phyloP scores from a whole-genome alignment of 441 rosid species.

The Flueggea neowawraea region DNA sequence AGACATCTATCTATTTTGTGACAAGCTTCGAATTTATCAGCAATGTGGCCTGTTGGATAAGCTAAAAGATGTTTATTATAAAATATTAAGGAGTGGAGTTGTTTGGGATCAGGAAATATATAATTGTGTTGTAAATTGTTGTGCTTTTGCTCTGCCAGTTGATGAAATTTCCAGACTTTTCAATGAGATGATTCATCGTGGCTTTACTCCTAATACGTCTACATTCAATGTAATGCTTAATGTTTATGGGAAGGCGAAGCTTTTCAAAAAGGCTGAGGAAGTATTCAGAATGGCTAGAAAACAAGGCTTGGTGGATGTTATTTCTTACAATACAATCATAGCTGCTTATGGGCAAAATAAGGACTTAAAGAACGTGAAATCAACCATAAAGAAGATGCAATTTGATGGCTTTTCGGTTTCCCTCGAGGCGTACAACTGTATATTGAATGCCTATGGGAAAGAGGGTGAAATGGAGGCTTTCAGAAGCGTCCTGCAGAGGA shows the following conservation, averaged over 20 bases:
- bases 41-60: conserved; percentile 52
- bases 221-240: conserved; percentile 80
- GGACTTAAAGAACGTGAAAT: conserved; percentile 58
- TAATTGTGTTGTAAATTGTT: conserved; percentile 80
- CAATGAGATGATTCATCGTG: conserved; percentile 60
- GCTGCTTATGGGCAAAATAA: conserved; percentile 67
- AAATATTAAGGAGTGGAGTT: conserved; percentile 50
- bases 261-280: conserved; percentile 56
- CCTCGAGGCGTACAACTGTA: conserved; percentile 82
- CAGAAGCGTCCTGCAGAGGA: conserved; percentile 58
- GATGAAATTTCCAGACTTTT: conserved; percentile 78
- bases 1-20: conserved; percentile 64
- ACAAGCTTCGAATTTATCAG: conserved; percentile 89
- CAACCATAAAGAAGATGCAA: conserved; percentile 67
- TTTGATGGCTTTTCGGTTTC: conserved; percentile 85
- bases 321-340: conserved; percentile 81
- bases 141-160: conserved; percentile 73
- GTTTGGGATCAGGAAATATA: conserved; percentile 91
- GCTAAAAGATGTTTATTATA: conserved; percentile 49
- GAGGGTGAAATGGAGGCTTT: conserved; percentile 75
- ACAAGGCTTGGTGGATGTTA: conserved; percentile 66
- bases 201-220: conserved; percentile 63
- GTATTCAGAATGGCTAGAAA: conserved; percentile 60
- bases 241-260: conserved; percentile 81
- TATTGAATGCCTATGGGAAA: conserved; percentile 86